phyloP scores from a whole-genome alignment of 306 rosid species.

The Trichosanthes cucumerina region DNA sequence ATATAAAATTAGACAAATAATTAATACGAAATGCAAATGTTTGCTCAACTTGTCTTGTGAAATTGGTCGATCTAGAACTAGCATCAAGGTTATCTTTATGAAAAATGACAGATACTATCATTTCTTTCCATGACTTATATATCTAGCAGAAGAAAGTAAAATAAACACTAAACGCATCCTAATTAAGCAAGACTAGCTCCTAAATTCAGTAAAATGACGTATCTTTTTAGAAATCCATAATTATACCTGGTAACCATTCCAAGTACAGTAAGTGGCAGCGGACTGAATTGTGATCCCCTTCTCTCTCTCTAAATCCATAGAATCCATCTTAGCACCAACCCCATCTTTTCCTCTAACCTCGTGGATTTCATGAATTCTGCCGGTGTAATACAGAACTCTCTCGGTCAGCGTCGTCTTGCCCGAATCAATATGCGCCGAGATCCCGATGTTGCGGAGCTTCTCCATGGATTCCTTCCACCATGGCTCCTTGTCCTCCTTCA shows the following conservation, averaged over 20 bases:
- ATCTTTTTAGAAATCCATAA: background rate
- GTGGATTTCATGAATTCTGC: constrained; percentile 90
- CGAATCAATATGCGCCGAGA: constrained; percentile 96
- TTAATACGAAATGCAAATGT: background rate
- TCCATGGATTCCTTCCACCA: constrained; percentile 92
- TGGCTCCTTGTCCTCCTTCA: constrained; percentile 60
- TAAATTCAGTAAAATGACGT: background rate
- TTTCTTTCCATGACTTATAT: background rate
- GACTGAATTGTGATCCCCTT: constrained; percentile 94
- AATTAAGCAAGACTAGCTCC: background rate
- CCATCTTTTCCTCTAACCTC: constrained; percentile 94
- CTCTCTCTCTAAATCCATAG: constrained; percentile 96
- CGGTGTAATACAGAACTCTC: constrained; percentile 72
- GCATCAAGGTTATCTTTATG: background rate
- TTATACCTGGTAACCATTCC: constrained; percentile 75
- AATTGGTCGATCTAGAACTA: background rate
- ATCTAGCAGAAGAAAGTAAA: background rate
- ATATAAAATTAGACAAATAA: background rate
- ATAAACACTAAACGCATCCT: background rate
- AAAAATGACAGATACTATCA: background rate
- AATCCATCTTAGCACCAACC: constrained; percentile 96
- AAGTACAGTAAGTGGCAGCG: constrained; percentile 83
- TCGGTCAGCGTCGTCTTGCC: constrained; percentile 98
- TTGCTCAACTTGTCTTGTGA: background rate
- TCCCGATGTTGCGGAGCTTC: constrained; percentile 77